phyloP scores from a whole-genome alignment of 176 grass and related monocot species.

The Musa itinerans region DNA sequence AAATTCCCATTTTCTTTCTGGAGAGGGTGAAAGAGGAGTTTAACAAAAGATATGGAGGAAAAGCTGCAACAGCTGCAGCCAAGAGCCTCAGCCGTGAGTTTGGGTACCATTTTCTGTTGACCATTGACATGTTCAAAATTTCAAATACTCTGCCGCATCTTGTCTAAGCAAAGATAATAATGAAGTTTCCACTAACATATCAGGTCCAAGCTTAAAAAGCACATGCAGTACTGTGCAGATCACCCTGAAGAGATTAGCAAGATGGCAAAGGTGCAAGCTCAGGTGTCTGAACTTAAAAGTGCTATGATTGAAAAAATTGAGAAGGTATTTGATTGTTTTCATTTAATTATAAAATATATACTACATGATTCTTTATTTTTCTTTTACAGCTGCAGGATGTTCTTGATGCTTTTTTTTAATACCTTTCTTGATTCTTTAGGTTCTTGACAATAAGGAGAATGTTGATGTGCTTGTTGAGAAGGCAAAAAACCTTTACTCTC shows the following conservation, averaged over 20 bases:
- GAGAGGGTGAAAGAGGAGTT: not conserved
- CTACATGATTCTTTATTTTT: not conserved
- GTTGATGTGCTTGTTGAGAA: not conserved
- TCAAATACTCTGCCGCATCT: not conserved
- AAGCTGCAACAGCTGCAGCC: not conserved
- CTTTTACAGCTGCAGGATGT: not conserved
- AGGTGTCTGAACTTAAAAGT: not conserved
- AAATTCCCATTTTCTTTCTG: not conserved
- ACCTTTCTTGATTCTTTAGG: not conserved
- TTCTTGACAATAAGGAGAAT: not conserved
- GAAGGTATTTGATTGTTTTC: not conserved
- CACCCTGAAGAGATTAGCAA: not conserved
- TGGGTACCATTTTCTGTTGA: not conserved
- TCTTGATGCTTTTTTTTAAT: not conserved
- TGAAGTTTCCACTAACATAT: not conserved
- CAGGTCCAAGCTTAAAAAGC: constrained; percentile 1
- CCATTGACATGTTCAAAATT: not conserved
- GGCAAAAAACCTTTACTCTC: not conserved
- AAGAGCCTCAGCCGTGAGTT: not conserved
- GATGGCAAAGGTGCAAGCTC: not conserved
- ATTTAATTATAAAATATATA: not conserved
- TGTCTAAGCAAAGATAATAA: not conserved
- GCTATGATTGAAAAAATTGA: constrained; percentile 1
- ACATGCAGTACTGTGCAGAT: not conserved
- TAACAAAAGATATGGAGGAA: not conserved